Evolutionary conservation across 73 alveolate genomes (phyloP), one percentile per base, ranked within the genome.

Genomic region (Paramecium octaurelia): DNA sequence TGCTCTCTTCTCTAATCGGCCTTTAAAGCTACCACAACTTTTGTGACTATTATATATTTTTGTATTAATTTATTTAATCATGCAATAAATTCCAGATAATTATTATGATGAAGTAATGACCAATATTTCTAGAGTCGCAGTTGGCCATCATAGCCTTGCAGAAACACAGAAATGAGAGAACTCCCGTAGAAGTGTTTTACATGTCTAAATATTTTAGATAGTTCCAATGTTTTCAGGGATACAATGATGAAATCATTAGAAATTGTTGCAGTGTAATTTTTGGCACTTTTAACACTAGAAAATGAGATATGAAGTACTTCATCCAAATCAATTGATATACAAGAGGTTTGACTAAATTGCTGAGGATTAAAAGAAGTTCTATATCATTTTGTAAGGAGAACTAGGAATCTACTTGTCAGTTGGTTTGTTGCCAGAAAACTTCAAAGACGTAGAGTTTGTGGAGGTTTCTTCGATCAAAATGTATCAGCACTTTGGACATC

Each of bases 81-180:
- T 75, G 58, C 64, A 75, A 23, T 64, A 10, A 64, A 64, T 64
- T 23, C 84, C 44, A 64, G 84, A 64, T 27, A 27, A 27, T 34
- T 21, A 24, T 64, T 64, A 64, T 64, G 84, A 64, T 27, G 84
- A 64, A 64, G 84, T 64, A 64, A 64, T 64, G 7, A 64, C 31
- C 24, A 64, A 27, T 54, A 18, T n/a, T 18, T 7, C 34, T 18
- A 54, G 31, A 18, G 16, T 64, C 29, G 3, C 31, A 64, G 84
- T 24, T 64, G 14, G 84, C 84, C 12, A 20, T 64, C 31, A 8
- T 31, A 34, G 84, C 84, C 1, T 64, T 64, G 29, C 4, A 64
- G 12, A 64, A 64, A 64, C 44, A 64, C n/a, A 64, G 84, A 64
- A 64, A 64, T 64, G 84, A 64, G 21, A 20, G 84, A 64, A 64